phyloP scores from a whole-genome alignment of 2,329 filamentous ascomycete genomes.

The Penicillium thymicola region DNA sequence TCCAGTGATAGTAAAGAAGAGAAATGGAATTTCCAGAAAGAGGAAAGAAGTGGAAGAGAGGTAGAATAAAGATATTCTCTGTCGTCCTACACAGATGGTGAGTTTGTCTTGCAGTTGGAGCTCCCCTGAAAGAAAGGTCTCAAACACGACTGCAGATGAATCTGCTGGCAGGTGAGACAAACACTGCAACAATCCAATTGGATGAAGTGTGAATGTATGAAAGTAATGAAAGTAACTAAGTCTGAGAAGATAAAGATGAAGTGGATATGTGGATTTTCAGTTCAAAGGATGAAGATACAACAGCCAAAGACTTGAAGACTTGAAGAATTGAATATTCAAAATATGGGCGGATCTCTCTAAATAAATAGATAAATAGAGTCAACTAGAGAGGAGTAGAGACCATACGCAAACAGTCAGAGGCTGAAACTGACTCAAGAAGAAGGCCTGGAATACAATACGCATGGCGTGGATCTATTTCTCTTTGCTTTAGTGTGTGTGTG shows the following conservation, averaged over 20 bases:
- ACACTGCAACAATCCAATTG: conserved; percentile 16
- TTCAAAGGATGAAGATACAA: neutral
- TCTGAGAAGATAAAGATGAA: conserved; percentile 3
- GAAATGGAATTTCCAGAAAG: conserved; percentile 17
- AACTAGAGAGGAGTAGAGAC: conserved; percentile 11
- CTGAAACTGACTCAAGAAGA: conserved; percentile 27
- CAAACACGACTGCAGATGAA: conserved; percentile 16
- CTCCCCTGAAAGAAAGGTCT: conserved; percentile 15
- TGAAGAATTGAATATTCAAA: conserved; percentile 11
- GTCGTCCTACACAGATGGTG: conserved; percentile 10
- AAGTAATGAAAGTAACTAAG: conserved; percentile 4
- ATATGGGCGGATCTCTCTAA: conserved; percentile 9
- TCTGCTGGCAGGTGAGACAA: conserved; percentile 16
- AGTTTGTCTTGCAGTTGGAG: conserved; percentile 10
- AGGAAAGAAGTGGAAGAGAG: conserved; percentile 23
- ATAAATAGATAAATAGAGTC: conserved; percentile 10
- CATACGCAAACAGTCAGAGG: conserved; percentile 19
- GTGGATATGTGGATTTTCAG: neutral
- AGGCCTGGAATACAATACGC: conserved; percentile 14
- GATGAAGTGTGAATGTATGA: neutral
- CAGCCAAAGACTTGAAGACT: conserved; percentile 9
- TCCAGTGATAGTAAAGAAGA: conserved; percentile 9
- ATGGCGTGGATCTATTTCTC: conserved; percentile 13
- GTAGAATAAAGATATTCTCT: conserved; percentile 15
- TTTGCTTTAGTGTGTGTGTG: neutral